These are phyloP conservation scores for Cutaneotrichosporon cutaneum DNA, from an alignment of 1,284 basidiomycete species.

Conservation along the genomic window DNA sequence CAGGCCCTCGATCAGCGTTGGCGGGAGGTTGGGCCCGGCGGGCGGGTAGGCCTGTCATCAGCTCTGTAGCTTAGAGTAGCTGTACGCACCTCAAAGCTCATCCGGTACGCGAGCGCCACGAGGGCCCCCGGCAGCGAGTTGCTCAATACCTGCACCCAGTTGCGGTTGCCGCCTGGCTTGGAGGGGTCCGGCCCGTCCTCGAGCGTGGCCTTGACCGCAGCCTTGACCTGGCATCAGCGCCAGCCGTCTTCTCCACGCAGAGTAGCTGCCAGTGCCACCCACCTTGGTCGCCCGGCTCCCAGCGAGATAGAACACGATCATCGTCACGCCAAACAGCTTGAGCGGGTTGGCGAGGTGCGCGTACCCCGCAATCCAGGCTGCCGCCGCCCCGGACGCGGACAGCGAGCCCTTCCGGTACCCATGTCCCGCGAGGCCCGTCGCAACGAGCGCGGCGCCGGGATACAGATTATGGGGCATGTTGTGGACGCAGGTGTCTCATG, in stretches of 20 bases:
- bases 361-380: conserved; percentile 71
- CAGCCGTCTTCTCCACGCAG: too few relatives aligned
- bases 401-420: conserved; percentile 58
- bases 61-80: too few relatives aligned
- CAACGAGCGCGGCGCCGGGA: conserved; percentile 54
- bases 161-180: conserved; percentile 63
- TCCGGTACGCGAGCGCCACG: conserved; percentile 66
- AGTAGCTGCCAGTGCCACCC: too few relatives aligned
- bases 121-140: conserved; percentile 72
- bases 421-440: conserved; percentile 56
- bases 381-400: conserved; percentile 57
- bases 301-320: conserved; percentile 78
- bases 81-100: conserved; percentile 29
- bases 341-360: conserved; percentile 50
- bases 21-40: conserved; percentile 1
- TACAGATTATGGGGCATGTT: conserved; percentile 26
- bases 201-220: conserved; percentile 63
- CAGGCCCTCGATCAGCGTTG: conserved; percentile 25
- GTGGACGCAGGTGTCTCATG: not conserved
- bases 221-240: conserved; percentile 47
- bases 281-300: conserved; percentile 84
- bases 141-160: conserved; percentile 71
- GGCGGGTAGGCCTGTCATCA: not conserved
- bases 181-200: conserved; percentile 73
- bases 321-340: conserved; percentile 63